Evolutionary conservation across 2,329 filamentous ascomycete genomes (phyloP), one percentile per base, ranked within the genome.

Genomic region (Claviceps purpurea): DNA sequence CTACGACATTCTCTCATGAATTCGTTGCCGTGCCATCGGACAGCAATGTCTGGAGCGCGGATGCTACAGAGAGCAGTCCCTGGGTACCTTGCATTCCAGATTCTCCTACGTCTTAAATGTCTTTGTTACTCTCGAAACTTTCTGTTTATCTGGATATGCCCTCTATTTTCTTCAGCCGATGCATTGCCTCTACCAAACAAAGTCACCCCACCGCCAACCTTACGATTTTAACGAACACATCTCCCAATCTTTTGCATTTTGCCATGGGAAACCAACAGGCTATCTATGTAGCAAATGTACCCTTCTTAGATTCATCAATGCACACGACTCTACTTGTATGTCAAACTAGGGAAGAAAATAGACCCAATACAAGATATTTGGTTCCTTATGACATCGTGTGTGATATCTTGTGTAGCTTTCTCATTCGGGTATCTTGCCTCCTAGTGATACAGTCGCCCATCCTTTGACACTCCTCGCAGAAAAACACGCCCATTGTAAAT

Each of bases 1-100:
- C 52, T 56, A 64, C 47, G 10, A 56, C 56, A 48, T 59, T 53
- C 10, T 66, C 65, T 20, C 67, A 68, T 50, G 74, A 79, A 40
- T 84, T 79, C 50, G 72, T 74, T 16, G 66, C 72, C 55, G 73
- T 79, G n/a, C 68, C 67, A 7, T 61, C 65, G 14, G 68, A 71
- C 50, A 59, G 61, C 45, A 70, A 71, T 51, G 67, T 70, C 18
- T 71, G 69, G 69, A 64, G 64, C 54, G 60, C 71, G 59, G 61
- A 71, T 58, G 62, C 74, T 45, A 58, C 69, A 11, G 62, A 74
- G 41, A 60, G 72, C 49, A 68, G 75, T 65, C 61, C 78, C 56
- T 70, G 75, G 77, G 68, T 59, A 37, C 58, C 61, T 14, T 58
- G 66, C 37, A 44, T 51, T n/a, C 55, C 60, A 16, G 62, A 56